Evolutionary conservation across 768 basidiomycete species (phyloP).

Genomic region (Auricularia heimuer): DNA sequence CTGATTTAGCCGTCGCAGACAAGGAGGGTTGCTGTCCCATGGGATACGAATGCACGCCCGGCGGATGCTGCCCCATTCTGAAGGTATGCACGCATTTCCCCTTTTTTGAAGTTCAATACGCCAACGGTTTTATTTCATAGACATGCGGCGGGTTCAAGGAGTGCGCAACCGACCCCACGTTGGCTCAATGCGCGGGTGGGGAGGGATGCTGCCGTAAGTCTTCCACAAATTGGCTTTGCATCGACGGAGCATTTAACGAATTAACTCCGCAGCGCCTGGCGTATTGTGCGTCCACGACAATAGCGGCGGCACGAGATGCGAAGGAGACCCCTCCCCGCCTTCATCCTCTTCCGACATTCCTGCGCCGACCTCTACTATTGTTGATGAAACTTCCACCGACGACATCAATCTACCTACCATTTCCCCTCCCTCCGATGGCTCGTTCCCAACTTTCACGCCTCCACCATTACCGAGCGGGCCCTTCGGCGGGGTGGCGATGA

Average conservation of each 20-base stretch:
- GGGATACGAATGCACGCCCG: neutral
- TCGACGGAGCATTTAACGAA: neutral
- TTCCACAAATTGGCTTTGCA: too few species aligned
- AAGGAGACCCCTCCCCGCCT: too few species aligned
- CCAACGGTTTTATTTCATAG: neutral
- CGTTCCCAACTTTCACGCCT: too few species aligned
- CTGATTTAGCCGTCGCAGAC: neutral
- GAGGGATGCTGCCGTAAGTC: neutral
- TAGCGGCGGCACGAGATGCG: too few species aligned
- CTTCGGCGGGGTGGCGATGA: too few species aligned
- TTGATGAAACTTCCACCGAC: too few species aligned
- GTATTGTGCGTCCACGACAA: neutral
- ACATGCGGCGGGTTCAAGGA: neutral
- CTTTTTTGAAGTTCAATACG: neutral
- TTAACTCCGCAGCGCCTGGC: neutral
- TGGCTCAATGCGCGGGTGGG: neutral
- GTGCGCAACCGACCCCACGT: neutral
- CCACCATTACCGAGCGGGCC: too few species aligned
- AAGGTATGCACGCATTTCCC: neutral
- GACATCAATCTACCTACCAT: too few species aligned
- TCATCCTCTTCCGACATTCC: too few species aligned
- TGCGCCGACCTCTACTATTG: too few species aligned
- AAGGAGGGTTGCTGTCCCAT: neutral
- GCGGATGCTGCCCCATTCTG: neutral
- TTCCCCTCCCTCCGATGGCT: too few species aligned